Evolutionary conservation across 2,329 filamentous ascomycete genomes (phyloP).

Genomic region (Keithomyces neogunnii): DNA sequence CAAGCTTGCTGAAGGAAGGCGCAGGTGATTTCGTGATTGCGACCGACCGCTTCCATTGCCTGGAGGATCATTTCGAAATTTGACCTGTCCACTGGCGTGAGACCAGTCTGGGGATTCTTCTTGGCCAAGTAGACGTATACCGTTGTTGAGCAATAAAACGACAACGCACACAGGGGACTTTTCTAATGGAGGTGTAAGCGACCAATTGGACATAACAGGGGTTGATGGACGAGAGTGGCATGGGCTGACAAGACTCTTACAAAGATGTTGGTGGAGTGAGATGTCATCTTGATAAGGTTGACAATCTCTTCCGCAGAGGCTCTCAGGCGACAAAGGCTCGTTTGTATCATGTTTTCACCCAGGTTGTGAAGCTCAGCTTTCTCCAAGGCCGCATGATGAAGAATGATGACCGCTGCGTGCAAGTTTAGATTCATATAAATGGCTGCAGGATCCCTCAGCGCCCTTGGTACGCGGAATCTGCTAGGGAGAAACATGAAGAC

Average conservation of each 20-base stretch:
- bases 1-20: constrained; percentile 80
- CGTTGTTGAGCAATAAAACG: constrained; percentile 74
- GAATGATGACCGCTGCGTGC: constrained; percentile 77
- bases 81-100: constrained; percentile 35
- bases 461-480: constrained; percentile 61
- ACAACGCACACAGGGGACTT: constrained; percentile 50
- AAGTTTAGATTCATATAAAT: constrained; percentile 83
- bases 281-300: constrained; percentile 71
- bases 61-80: constrained; percentile 68
- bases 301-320: constrained; percentile 79
- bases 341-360: constrained; percentile 53
- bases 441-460: constrained; percentile 60
- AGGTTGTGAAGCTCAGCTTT: constrained; percentile 68
- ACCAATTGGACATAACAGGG: not conserved
- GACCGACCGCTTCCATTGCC: constrained; percentile 69
- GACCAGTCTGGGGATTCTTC: constrained; percentile 51
- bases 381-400: constrained; percentile 83
- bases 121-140: constrained; percentile 77
- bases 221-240: not conserved
- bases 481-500: constrained; percentile 73
- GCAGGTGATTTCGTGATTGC: constrained; percentile 65
- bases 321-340: constrained; percentile 65
- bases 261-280: constrained; percentile 56
- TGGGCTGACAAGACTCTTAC: constrained; percentile 44
- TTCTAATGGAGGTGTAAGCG: constrained; percentile 15